phyloP scores from a whole-genome alignment of 805 yeast species.

The Torulaspora gathmanii region DNA sequence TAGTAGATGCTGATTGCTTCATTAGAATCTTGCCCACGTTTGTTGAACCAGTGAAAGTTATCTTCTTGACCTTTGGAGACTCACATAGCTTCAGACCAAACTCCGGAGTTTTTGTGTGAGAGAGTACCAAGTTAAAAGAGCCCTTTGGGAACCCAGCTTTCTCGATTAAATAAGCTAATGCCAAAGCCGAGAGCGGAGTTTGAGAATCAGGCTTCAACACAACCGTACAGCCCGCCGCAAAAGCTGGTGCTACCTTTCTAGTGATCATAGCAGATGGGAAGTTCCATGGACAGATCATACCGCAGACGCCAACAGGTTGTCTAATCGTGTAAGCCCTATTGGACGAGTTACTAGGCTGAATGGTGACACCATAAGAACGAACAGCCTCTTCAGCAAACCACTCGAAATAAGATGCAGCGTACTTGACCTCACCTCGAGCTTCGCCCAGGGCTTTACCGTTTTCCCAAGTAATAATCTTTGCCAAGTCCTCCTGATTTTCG shows the following conservation, averaged over 20 bases:
- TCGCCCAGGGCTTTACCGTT: slow-evolving; percentile 56
- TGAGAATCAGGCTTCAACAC: slow-evolving; percentile 58
- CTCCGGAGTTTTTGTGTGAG: slow-evolving; percentile 48
- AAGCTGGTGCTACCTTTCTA: slow-evolving; percentile 59
- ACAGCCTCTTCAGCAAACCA: slow-evolving; percentile 78
- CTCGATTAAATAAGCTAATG: slow-evolving; percentile 50
- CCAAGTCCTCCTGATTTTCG: slow-evolving; percentile 55
- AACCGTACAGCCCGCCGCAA: slow-evolving; percentile 62
- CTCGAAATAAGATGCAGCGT: slow-evolving; percentile 71
- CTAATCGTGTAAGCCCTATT: slow-evolving; percentile 51
- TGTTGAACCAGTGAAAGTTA: slow-evolving; percentile 64
- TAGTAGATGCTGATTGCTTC: slow-evolving; percentile 51
- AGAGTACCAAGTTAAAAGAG: slow-evolving; percentile 48
- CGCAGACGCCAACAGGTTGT: slow-evolving; percentile 63
- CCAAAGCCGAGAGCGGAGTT: slow-evolving; percentile 58
- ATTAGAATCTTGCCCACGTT: slow-evolving; percentile 55
- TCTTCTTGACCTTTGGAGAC: slow-evolving; percentile 46
- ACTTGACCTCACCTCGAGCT: slow-evolving; percentile 51
- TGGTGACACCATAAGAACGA: slow-evolving; percentile 51
- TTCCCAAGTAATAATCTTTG: slow-evolving; percentile 53
- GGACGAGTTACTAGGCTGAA: slow-evolving; percentile 48
- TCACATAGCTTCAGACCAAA: slow-evolving; percentile 50
- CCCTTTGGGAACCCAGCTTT: slow-evolving; percentile 62
- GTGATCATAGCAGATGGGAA: slow-evolving; percentile 67
- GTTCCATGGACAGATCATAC: slow-evolving; percentile 62